Base-by-base conservation (phyloP, 169 alveolate genomes). In the Plasmodium reichenowi region DNA sequence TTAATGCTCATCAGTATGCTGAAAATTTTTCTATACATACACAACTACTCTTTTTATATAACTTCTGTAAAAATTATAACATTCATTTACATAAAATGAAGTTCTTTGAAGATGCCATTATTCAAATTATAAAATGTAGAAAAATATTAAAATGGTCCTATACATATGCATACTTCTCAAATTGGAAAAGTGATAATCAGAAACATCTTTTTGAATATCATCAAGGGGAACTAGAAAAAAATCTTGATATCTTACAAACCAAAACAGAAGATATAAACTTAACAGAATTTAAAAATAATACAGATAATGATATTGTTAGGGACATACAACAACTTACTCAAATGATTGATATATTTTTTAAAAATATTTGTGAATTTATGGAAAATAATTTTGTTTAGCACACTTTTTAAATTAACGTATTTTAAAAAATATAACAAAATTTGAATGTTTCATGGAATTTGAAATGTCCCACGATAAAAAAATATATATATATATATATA, bases 201-300 rank as follows among this genome's bases (percentile, higher is more conserved):
- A 78, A 66, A 15, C 52, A 78, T 66, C 24, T 78, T 22, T 78
- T 78, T 59, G 89, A 78, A 59, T 78, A 78, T 59, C 76, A 78
- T 59, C 89, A 78, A 66, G 89, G 89, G 66, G 78, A 78, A 59
- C 58, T 78, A 52, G 89, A 78, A 64, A 64, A 52, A 78, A 78
- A 78, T 58, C 32, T 78, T 50, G 89, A 78, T 47, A 78, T 43
- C 15, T 66, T 78, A 45, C 89, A 78, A 52, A 45, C 56, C 26
- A 78, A 78, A 78, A 78, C 71, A 22, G 89, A 78, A 59, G 67
- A 59, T 64, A 59, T 78, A 50, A n/a, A 78, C 54, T 52, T 78
- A 71, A n/a, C 48, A 5, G 63, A 64, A 66, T 52, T 78, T 22
- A 58, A 48, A 17, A 78, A 67, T 38, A 64, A 66, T 78, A 64